Percentiles rank a stretch among this genome's conserved stretches.
Conservation (phyloP, 2,329 filamentous ascomycete species). For the Cordyceps javanica region DNA sequence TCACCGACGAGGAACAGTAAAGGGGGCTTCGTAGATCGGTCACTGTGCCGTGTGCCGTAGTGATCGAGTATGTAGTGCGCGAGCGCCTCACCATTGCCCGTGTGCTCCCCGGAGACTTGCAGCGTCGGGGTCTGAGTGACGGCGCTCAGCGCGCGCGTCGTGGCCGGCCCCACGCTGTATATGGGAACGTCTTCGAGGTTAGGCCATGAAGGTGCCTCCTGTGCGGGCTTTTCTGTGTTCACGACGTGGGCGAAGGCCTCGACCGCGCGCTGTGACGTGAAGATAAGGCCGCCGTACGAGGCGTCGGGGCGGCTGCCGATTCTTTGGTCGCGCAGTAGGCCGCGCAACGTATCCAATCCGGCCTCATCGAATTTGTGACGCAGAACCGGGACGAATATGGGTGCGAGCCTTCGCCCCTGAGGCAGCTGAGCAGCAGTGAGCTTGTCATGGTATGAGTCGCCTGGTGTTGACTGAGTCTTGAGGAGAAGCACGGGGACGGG, state of each 20-base stretch:
- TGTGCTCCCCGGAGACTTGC: slow-evolving; percentile 69
- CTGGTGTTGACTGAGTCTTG: slow-evolving; percentile 69
- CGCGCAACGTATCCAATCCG: slow-evolving; percentile 48
- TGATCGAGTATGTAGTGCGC: slow-evolving; percentile 73
- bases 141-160: slow-evolving; percentile 63
- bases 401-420: slow-evolving; percentile 44
- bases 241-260: slow-evolving; percentile 67
- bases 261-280: slow-evolving; percentile 78
- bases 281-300: slow-evolving; percentile 70
- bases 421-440: slow-evolving; percentile 41
- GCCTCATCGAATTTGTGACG: slow-evolving; percentile 61
- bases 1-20: slow-evolving; percentile 88
- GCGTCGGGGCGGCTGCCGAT: slow-evolving; percentile 33
- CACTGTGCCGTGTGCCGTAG: slow-evolving; percentile 53
- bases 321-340: slow-evolving; percentile 38
- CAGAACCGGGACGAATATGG: slow-evolving; percentile 70
- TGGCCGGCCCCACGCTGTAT: slow-evolving; percentile 78
- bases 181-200: slow-evolving; percentile 53
- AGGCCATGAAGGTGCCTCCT: slow-evolving; percentile 35
- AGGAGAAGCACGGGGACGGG: slow-evolving; percentile 53
- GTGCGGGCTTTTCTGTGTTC: slow-evolving; percentile 34
- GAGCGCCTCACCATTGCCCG: slow-evolving; percentile 78
- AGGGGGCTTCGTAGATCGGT: slow-evolving; percentile 45
- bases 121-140: slow-evolving; percentile 44
- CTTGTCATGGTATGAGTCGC: slow-evolving; percentile 65